Conservation (phyloP, 192 early-diverging fungal genomes). For the Martensiomyces pterosporus region DNA sequence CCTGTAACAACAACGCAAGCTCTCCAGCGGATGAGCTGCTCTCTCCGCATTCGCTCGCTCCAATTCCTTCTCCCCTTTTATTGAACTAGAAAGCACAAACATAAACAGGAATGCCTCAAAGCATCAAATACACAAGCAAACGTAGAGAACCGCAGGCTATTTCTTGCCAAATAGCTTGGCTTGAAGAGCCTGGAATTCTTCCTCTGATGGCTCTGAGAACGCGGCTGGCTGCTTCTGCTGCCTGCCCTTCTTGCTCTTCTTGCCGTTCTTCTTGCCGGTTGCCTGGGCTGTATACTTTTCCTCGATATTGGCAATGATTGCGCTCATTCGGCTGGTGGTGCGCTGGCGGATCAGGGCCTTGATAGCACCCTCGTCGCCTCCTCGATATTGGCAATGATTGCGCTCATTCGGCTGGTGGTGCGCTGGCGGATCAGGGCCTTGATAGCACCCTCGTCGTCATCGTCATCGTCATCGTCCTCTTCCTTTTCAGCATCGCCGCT, state of each 20-base stretch:
- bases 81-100: background rate
- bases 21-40: too few relatives aligned
- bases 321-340: conserved; percentile 42
- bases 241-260: conserved; percentile 6
- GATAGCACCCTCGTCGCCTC: too few relatives aligned
- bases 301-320: conserved; percentile 59
- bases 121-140: background rate
- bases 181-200: conserved; percentile 62
- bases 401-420: conserved; percentile 42
- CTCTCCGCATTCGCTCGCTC: too few relatives aligned
- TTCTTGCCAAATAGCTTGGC: conserved; percentile 54
- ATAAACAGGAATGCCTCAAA: background rate
- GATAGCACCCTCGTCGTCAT: conserved; percentile 42
- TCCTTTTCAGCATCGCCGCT: conserved; percentile 3
- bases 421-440: conserved; percentile 58
- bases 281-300: conserved; percentile 42
- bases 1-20: conserved; percentile 11
- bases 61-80: background rate
- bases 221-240: conserved; percentile 2
- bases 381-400: conserved; percentile 57
- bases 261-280: conserved; percentile 15
- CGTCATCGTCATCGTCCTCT: conserved; percentile 12
- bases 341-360: conserved; percentile 58
- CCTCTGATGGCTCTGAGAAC: conserved; percentile 53
- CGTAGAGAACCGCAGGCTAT: too few relatives aligned